Conservation (phyloP, 352 stramenopile genomes). For the Phytophthora multivora region DNA sequence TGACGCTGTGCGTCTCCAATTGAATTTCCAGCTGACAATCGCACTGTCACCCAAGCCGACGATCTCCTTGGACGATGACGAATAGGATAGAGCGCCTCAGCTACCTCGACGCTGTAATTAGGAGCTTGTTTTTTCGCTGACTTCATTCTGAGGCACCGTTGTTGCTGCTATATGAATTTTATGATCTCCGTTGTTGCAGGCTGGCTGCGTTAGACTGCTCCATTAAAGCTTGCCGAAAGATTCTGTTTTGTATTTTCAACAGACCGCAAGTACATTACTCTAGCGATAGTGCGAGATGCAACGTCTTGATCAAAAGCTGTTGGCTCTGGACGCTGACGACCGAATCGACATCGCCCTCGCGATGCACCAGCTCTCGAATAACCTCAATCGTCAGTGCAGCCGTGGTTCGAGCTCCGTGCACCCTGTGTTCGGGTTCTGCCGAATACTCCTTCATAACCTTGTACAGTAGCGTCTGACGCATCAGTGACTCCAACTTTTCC, state of each 20-base stretch:
- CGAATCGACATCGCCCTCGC: conserved; percentile 49
- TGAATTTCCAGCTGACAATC: conserved; percentile 53
- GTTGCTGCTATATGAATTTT: conserved; percentile 36
- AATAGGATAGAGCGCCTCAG: conserved; percentile 37
- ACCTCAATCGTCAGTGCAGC: conserved; percentile 60
- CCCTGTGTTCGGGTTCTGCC: conserved; percentile 25
- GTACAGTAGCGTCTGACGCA: conserved; percentile 78
- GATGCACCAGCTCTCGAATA: conserved; percentile 66
- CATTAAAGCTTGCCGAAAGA: background rate
- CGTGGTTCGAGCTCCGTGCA: conserved; percentile 7
- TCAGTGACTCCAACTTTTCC: conserved; percentile 59
- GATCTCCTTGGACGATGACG: conserved; percentile 49
- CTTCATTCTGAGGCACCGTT: conserved; percentile 35
- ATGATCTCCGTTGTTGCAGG: conserved; percentile 26
- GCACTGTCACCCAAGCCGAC: conserved; percentile 70
- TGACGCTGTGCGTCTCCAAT: conserved; percentile 4
- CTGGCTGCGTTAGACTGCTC: conserved; percentile 7
- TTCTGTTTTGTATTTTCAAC: conserved; percentile 22
- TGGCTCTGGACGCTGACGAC: conserved; percentile 57
- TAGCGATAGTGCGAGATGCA: conserved; percentile 52
- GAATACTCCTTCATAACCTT: conserved; percentile 60
- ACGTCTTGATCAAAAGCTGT: conserved; percentile 77
- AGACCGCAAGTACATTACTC: conserved; percentile 21
- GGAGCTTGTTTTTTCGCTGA: conserved; percentile 34
- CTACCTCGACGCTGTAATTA: conserved; percentile 38